Conservation (phyloP, 306 rosid genomes). For the Rosa lucieae region DNA sequence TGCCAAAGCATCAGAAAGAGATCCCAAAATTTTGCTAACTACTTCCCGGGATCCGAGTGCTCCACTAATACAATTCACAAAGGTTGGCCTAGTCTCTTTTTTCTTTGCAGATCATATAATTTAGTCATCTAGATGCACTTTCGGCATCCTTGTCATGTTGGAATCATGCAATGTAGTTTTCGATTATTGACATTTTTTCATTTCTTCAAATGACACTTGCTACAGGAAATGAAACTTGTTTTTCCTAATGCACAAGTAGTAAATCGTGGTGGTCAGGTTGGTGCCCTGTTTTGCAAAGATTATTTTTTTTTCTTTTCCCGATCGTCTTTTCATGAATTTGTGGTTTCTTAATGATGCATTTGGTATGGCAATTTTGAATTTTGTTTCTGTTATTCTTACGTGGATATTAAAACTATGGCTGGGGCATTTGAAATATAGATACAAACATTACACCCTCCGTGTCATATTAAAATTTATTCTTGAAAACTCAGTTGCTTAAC, state of each 20-base stretch:
- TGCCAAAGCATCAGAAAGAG: constrained; percentile 71
- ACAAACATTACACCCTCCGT: no score
- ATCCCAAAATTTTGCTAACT: constrained; percentile 82
- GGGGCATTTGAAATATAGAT: no score
- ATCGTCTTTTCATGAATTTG: no score
- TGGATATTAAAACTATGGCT: no score
- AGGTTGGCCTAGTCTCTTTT: constrained; percentile 50
- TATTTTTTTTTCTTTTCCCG: no score
- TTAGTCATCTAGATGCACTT: background rate
- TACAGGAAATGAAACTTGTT: constrained; percentile 77
- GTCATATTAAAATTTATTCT: no score
- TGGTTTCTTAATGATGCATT: no score
- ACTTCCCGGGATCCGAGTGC: constrained; percentile 92
- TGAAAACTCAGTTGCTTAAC: no score
- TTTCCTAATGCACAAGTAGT: constrained; percentile 88
- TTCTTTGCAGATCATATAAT: background rate
- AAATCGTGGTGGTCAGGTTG: constrained; percentile 98
- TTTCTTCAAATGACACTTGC: constrained; percentile 13
- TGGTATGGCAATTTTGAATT: no score
- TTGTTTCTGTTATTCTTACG: no score
- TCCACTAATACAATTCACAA: constrained; percentile 83
- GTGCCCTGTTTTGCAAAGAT: constrained; percentile 9
- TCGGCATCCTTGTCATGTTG: background rate
- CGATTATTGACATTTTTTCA: background rate
- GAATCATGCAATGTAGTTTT: constrained; percentile 1